A percentile compares a stretch with the other conserved stretches of the same genome.
These are phyloP conservation scores for Geosiphon pyriformis DNA, from an alignment of 192 early-diverging fungal species.

Conservation along the genomic window DNA sequence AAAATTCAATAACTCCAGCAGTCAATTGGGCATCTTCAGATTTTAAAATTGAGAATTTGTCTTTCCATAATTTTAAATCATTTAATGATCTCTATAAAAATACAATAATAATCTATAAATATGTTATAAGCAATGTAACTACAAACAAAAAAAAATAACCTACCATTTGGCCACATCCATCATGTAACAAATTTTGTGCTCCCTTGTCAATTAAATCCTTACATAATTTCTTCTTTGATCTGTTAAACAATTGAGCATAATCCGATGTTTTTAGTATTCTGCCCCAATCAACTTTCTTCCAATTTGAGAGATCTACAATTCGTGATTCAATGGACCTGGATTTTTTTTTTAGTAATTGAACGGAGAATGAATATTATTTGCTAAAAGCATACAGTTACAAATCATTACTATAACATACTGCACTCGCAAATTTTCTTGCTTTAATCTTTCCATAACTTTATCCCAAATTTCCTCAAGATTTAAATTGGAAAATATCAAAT, in stretches of 20 bases:
- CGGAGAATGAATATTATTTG: conserved; percentile 11
- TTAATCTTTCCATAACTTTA: conserved; percentile 14
- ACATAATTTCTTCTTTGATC: not conserved
- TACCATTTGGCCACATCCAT: conserved; percentile 9
- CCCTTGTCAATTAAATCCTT: conserved; percentile 13
- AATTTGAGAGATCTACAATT: conserved; percentile 12
- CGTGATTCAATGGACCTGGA: conserved; percentile 6
- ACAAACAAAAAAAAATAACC: conserved; percentile 1
- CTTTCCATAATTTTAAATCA: conserved; percentile 9
- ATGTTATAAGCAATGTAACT: not conserved
- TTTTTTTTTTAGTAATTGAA: conserved; percentile 1
- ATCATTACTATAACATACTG: conserved; percentile 9
- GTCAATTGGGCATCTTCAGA: conserved; percentile 5
- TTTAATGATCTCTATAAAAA: conserved; percentile 15
- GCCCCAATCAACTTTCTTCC: conserved; percentile 12
- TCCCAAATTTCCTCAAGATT: conserved; percentile 16
- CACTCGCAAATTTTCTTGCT: conserved; percentile 15
- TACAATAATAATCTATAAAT: conserved; percentile 15
- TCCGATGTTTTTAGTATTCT: conserved; percentile 8
- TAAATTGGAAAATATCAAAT: conserved; percentile 1
- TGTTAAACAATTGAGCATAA: conserved; percentile 15
- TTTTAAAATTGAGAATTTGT: conserved; percentile 10
- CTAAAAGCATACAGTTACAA: conserved; percentile 14
- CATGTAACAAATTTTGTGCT: conserved; percentile 1
- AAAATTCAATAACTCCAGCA: conserved; percentile 15